These are phyloP conservation scores for Solanum microdontum DNA, from an alignment of 257 asterid species.

Conservation along the genomic window DNA sequence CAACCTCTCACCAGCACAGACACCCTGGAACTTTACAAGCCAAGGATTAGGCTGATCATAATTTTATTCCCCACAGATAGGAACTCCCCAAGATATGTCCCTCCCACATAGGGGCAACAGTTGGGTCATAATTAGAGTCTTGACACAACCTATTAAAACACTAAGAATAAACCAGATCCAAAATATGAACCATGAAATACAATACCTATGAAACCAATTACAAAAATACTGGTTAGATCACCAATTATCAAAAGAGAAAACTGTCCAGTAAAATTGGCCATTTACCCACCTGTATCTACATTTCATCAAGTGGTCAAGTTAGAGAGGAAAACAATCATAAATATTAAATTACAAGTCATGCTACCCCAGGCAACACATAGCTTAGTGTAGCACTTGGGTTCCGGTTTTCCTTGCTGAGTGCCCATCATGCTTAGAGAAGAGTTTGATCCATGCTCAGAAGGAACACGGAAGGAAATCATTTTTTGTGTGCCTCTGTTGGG, in stretches of 20 bases:
- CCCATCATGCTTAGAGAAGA: background rate
- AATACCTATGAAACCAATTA: background rate
- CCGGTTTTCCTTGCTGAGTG: background rate
- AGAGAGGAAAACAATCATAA: background rate
- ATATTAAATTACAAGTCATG: background rate
- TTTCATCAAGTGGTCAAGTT: background rate
- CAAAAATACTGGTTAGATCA: background rate
- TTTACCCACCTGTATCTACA: background rate
- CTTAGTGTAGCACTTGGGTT: background rate
- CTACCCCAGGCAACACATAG: background rate
- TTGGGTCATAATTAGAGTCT: background rate
- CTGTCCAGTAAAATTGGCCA: background rate
- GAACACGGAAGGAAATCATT: background rate
- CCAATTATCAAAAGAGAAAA: background rate
- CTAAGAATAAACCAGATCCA: background rate
- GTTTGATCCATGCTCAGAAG: background rate
- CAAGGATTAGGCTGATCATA: background rate
- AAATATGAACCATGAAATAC: background rate
- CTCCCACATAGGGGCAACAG: background rate
- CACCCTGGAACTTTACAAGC: background rate
- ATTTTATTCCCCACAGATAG: background rate
- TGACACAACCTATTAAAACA: background rate
- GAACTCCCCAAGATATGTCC: background rate
- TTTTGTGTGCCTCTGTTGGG: background rate
- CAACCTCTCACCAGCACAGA: background rate